Conservation (phyloP, 495 filamentous ascomycete genomes). For the Penicillium macrosclerotiorum region DNA sequence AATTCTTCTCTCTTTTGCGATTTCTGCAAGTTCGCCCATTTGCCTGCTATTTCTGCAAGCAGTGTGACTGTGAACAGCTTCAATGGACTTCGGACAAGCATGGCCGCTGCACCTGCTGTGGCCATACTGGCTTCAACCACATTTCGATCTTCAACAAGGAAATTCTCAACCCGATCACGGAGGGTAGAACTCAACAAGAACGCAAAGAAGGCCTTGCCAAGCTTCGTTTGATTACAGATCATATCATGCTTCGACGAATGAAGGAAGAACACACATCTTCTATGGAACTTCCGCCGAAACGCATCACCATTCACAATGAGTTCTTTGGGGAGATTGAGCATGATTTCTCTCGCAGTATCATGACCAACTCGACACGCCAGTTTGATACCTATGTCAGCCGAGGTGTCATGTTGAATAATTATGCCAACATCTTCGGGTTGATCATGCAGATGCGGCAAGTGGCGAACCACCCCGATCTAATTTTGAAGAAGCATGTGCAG, state of each 20-base stretch:
- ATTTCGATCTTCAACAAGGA: slow-evolving; percentile 96
- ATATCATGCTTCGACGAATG: slow-evolving; percentile 90
- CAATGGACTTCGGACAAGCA: slow-evolving; percentile 77
- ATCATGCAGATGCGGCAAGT: slow-evolving; percentile 98
- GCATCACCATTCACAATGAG: slow-evolving; percentile 85
- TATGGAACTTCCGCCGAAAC: slow-evolving; percentile 94
- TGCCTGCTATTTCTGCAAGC: slow-evolving; percentile 87
- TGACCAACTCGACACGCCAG: slow-evolving; percentile 78
- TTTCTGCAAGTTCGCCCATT: slow-evolving; percentile 88
- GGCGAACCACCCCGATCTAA: slow-evolving; percentile 91
- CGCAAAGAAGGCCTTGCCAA: slow-evolving; percentile 71
- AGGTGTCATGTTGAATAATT: slow-evolving; percentile 95
- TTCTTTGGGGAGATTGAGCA: slow-evolving; percentile 94
- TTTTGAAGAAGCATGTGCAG: slow-evolving; percentile 79
- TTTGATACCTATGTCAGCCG: slow-evolving; percentile 95
- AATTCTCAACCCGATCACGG: slow-evolving; percentile 77
- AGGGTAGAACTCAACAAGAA: slow-evolving; percentile 44
- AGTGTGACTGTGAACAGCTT: slow-evolving; percentile 72
- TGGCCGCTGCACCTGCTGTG: slow-evolving; percentile 66
- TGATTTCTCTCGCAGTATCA: slow-evolving; percentile 93
- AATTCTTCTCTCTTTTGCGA: slow-evolving; percentile 91
- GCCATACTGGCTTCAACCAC: slow-evolving; percentile 71
- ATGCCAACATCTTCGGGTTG: slow-evolving; percentile 76
- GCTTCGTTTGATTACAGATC: slow-evolving; percentile 78
- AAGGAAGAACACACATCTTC: slow-evolving; percentile 88